These are phyloP conservation scores for Rhodotorula sp. DNA, from an alignment of 1,284 basidiomycete genomes.

Conservation along the genomic window DNA sequence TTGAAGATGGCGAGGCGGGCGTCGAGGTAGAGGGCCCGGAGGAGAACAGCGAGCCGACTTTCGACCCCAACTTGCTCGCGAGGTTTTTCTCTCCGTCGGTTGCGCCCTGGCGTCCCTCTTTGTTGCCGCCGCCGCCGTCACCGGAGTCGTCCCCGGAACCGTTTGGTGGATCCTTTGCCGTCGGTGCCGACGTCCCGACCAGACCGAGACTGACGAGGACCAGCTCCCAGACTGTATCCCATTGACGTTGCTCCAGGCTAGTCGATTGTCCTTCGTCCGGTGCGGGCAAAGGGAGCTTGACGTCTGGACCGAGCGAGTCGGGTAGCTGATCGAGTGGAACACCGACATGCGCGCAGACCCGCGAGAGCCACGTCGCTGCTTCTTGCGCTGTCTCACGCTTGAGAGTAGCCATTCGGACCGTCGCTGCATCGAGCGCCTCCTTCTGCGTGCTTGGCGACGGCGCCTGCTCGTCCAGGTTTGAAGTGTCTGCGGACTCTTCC, in stretches of 20 bases:
- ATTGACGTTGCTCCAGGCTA: constrained; percentile 3
- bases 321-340: constrained; percentile 26
- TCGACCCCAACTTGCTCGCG: not conserved
- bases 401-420: constrained; percentile 10
- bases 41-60: constrained; percentile 18
- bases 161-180: not conserved
- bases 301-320: constrained; percentile 6
- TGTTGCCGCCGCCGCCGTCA: constrained; percentile 2
- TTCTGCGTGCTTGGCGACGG: not conserved
- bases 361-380: constrained; percentile 22
- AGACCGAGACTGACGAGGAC: constrained; percentile 36
- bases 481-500: not conserved
- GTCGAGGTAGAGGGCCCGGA: constrained; percentile 1
- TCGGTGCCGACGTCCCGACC: constrained; percentile 13
- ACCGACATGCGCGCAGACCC: constrained; percentile 21
- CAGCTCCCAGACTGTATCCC: constrained; percentile 33
- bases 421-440: constrained; percentile 23
- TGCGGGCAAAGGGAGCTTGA: not conserved
- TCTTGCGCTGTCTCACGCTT: not conserved
- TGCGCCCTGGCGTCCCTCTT: not conserved
- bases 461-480: not conserved
- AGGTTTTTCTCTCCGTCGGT: not conserved
- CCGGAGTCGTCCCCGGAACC: too few species aligned
- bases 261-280: not conserved
- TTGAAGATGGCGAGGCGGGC: not conserved